Evolutionary conservation across 306 rosid genomes (phyloP), one percentile per base, ranked within the genome.

Genomic region (Prunus armeniaca): DNA sequence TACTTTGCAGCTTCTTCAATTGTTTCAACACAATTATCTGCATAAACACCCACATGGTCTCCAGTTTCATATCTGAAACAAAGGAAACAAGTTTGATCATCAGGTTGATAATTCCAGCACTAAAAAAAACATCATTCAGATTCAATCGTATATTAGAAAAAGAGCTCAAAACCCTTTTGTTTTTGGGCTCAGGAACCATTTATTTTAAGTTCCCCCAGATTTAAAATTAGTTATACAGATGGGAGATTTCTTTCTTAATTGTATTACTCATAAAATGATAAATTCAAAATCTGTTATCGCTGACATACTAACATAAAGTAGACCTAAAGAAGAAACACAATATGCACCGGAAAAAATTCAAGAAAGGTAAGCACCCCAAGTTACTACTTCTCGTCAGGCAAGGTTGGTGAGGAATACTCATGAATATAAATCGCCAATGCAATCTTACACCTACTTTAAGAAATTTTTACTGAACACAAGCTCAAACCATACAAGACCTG

Each of bases 31-130:
- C 83, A 83, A 76, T 96, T 96, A 60, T 92, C 97, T 67, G 86
- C 90, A 85, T 88, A 92, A 67, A 96, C 98, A 76, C 99, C 99
- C 76, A 88, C 97, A 46, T 96, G 99, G 80, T 96, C 99, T 79
- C 99, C 99, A 69, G 97, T 96, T 82, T 96, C 99, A 49, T 96
- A 96, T 68, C 98, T 96, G 89, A 73, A 70, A 74, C 81, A 79
- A 60, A 77, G 43, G 58, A 77, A 74, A 82, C 15, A 60, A 62
- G 32, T 43, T 17, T 10, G 14, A 73, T 19, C 4, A 58, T 47
- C 69, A 28, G 28, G 19, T 20, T 38, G 49, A 65, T 54, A 32
- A 12, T 43, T 30, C 17, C 30, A 61, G 32, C 24, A 73, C 20
- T 43, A 57, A 41, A 38, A 43, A 58, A 24, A 22, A 6, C 4